Evolutionary conservation across 2,329 filamentous ascomycete species (phyloP), one percentile per base, ranked within the genome.

Genomic region (Ambrosiella xylebori): DNA sequence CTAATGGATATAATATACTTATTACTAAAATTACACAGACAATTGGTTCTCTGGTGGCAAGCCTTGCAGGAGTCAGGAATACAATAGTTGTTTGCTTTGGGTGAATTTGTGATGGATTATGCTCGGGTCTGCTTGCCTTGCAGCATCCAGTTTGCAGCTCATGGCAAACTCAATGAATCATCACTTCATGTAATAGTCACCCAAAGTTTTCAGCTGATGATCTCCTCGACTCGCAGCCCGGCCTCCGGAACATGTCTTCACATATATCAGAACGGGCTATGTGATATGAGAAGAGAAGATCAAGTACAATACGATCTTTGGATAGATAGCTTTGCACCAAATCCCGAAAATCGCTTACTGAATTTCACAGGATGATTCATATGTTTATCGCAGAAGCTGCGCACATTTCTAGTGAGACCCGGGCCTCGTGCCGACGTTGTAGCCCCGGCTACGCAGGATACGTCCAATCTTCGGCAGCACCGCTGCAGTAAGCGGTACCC

Each of bases 381-480:
- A 27, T 27, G 27, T 27, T 27, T 5, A 27, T 27, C 27, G 27
- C 27, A 27, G 27, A 27, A 27, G 27, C 27, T 27, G 4, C 27
- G 27, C 27, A 27, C 27, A 27, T n/a, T 1, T 11, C 35, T 35
- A 51, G 47, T 51, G 17, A 19, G 54, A 17, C 19, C 13, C 35
- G 54, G 63, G 64, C 64, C 81, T 77, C 74, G 88, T 95, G 55
- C 91, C 91, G 66, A 98, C 93, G 67, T 97, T 82, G 84, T 88
- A 97, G 4, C 93, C 93, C 88, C 91, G 95, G 11, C 81, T 78
- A 63, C 91, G 77, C 36, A 98, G 74, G 11, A 82, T 80, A 71
- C 88, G 94, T 65, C 96, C 93, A n/a, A 97, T 84, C 71, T 94
- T 96, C 1, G 93, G 93, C 7, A 88, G 89, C 39, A 97, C 77